phyloP scores from a whole-genome alignment of 768 basidiomycete genomes.

The Serpula lacrymans region DNA sequence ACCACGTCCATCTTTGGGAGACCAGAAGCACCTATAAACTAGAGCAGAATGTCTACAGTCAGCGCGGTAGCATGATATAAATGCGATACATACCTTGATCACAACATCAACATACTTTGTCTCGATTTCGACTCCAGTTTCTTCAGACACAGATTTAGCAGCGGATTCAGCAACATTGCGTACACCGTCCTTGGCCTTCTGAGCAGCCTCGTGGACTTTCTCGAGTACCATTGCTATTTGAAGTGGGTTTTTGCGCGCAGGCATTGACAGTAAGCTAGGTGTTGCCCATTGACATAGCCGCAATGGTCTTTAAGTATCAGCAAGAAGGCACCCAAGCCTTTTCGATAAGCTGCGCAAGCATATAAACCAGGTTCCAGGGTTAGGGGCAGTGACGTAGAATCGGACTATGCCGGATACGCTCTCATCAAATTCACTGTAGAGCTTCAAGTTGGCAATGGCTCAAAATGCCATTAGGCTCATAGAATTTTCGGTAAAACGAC shows the following conservation, averaged over 20 bases:
- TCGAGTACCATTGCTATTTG: slow-evolving; percentile 14
- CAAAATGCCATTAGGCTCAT: no score
- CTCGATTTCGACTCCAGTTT: slow-evolving; percentile 29
- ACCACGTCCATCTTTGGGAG: slow-evolving; percentile 71
- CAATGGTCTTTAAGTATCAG: not conserved
- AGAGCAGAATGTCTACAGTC: slow-evolving; percentile 1
- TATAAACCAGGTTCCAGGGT: slow-evolving; percentile 5
- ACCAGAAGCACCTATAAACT: slow-evolving; percentile 72
- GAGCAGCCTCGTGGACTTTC: slow-evolving; percentile 5
- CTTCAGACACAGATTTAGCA: slow-evolving; percentile 28
- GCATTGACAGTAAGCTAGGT: slow-evolving; percentile 6
- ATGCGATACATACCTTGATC: slow-evolving; percentile 42
- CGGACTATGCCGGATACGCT: no score
- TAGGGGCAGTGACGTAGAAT: no score
- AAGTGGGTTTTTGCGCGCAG: slow-evolving; percentile 5
- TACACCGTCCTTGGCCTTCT: slow-evolving; percentile 9
- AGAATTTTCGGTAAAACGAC: no score
- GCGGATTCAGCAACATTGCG: slow-evolving; percentile 30
- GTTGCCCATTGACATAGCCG: not conserved
- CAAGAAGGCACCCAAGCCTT: not conserved
- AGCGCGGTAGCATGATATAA: not conserved
- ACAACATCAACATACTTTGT: slow-evolving; percentile 54
- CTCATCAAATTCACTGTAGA: no score
- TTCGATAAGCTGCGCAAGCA: not conserved
- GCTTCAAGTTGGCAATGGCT: no score